These are phyloP conservation scores for Gymnopilus dilepis DNA, from an alignment of 768 basidiomycete genomes.

Conservation along the genomic window DNA sequence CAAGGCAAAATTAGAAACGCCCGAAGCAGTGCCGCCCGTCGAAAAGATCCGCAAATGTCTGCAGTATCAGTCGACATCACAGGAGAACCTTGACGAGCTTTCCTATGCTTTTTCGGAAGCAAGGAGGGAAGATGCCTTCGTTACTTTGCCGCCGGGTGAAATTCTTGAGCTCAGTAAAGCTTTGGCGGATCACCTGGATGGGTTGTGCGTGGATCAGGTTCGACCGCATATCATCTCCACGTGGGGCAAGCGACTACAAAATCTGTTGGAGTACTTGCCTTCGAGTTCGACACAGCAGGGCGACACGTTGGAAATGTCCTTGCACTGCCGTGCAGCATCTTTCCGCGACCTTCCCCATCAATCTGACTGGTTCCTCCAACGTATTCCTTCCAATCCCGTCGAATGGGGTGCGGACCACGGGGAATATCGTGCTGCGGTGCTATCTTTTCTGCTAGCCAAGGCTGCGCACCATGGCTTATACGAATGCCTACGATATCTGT, in stretches of 20 bases:
- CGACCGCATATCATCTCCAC: conserved; percentile 8
- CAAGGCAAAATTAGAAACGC: not conserved
- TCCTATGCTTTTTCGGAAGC: conserved; percentile 21
- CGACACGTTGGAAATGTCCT: conserved; percentile 6
- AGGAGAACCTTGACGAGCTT: conserved; percentile 4
- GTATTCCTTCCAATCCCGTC: not conserved
- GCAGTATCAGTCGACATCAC: not conserved
- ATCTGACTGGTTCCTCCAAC: conserved; percentile 6
- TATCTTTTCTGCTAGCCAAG: conserved; percentile 6
- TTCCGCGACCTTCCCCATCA: conserved; percentile 9
- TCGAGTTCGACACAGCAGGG: conserved; percentile 1
- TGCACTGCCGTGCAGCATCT: conserved; percentile 13
- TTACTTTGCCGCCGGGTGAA: conserved; percentile 24
- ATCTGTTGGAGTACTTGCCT: conserved; percentile 14
- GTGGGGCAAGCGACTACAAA: conserved; percentile 17
- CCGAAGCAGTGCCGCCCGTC: not conserved
- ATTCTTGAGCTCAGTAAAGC: conserved; percentile 22
- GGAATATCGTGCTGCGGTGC: conserved; percentile 1
- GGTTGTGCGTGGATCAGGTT: conserved; percentile 18
- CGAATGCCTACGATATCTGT: conserved; percentile 10
- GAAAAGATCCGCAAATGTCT: conserved; percentile 2
- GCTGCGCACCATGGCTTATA: conserved; percentile 9
- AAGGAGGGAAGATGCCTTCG: conserved; percentile 29
- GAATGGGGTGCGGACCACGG: not conserved
- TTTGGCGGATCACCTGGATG: conserved; percentile 26